A percentile compares a stretch with the other conserved stretches of the same genome.
Evolutionary conservation across 2,329 filamentous ascomycete genomes (phyloP).

Genomic region (Pyricularia sp.): DNA sequence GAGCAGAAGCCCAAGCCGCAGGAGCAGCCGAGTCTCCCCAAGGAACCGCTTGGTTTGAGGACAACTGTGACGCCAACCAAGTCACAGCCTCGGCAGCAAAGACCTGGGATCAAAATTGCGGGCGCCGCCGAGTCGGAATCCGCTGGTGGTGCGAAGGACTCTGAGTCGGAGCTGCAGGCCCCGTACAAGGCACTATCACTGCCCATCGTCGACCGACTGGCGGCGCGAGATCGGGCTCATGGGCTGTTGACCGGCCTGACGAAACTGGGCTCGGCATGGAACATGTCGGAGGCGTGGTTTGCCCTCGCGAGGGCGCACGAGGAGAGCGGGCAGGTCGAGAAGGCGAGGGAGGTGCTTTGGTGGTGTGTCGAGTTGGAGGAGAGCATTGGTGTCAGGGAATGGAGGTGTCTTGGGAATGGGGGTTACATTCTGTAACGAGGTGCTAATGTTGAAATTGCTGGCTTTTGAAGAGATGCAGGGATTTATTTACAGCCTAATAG

Average conservation of each 20-base stretch:
- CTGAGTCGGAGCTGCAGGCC: conserved; percentile 30
- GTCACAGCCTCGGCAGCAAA: not conserved
- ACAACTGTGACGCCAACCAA: conserved; percentile 9
- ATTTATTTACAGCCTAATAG: too few relatives aligned
- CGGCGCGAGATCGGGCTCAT: conserved; percentile 81
- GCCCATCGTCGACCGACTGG: conserved; percentile 71
- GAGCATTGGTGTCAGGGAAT: conserved; percentile 66
- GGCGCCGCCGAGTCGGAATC: not conserved
- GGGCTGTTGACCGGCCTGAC: conserved; percentile 74
- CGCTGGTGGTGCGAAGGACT: not conserved
- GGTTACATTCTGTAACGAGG: conserved; percentile 50
- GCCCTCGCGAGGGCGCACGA: conserved; percentile 81
- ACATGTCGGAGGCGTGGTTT: conserved; percentile 89
- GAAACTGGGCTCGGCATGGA: conserved; percentile 81
- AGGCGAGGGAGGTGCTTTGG: conserved; percentile 89
- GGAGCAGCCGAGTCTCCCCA: conserved; percentile 23
- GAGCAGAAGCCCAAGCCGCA: conserved; percentile 6
- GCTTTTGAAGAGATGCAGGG: not conserved
- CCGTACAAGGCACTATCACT: conserved; percentile 52
- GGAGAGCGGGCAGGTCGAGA: conserved; percentile 73
- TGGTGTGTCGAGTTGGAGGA: conserved; percentile 97
- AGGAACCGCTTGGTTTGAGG: conserved; percentile 37
- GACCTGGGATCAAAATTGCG: not conserved
- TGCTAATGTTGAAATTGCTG: not conserved
- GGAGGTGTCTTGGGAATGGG: conserved; percentile 60